phyloP scores from a whole-genome alignment of 73 alveolate genomes.

The Paramecium caudatum region DNA sequence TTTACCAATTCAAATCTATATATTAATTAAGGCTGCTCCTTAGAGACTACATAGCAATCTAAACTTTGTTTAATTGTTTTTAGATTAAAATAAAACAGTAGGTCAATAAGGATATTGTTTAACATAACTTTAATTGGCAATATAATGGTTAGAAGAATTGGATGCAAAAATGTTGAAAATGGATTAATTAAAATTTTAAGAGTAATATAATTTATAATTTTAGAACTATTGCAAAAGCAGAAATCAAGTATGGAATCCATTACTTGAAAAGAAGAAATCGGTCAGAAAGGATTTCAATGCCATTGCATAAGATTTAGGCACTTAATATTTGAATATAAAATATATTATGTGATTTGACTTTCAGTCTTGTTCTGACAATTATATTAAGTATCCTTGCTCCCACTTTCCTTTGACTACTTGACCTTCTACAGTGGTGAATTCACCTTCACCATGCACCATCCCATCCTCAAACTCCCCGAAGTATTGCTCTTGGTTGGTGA shows the following conservation, averaged over 20 bases:
- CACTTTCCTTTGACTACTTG: conserved; percentile 36
- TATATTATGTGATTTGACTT: neutral
- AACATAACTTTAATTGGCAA: conserved; percentile 61
- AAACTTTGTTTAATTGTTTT: conserved; percentile 61
- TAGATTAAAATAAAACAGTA: conserved; percentile 53
- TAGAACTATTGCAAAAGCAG: conserved; percentile 64
- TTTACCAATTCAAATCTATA: conserved; percentile 67
- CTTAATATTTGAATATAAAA: conserved; percentile 18
- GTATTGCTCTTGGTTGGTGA: conserved; percentile 32
- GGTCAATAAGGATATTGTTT: conserved; percentile 70
- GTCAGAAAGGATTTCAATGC: conserved; percentile 62
- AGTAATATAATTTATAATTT: conserved; percentile 10
- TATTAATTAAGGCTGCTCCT: conserved; percentile 67
- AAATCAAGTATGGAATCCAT: conserved; percentile 71
- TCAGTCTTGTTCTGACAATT: conserved; percentile 38
- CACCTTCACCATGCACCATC: conserved; percentile 61
- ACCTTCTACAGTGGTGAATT: conserved; percentile 42
- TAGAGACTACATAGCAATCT: conserved; percentile 58
- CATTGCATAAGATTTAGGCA: conserved; percentile 47
- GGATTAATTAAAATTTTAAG: conserved; percentile 46
- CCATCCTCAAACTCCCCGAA: conserved; percentile 56
- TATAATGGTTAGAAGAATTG: conserved; percentile 57
- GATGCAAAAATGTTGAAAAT: conserved; percentile 56
- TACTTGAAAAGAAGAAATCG: conserved; percentile 72
- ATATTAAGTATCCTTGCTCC: conserved; percentile 62